Percentiles rank a stretch among this genome's conserved stretches.
Conservation (phyloP, 192 early-diverging fungal species). For the Backusella westeae region DNA sequence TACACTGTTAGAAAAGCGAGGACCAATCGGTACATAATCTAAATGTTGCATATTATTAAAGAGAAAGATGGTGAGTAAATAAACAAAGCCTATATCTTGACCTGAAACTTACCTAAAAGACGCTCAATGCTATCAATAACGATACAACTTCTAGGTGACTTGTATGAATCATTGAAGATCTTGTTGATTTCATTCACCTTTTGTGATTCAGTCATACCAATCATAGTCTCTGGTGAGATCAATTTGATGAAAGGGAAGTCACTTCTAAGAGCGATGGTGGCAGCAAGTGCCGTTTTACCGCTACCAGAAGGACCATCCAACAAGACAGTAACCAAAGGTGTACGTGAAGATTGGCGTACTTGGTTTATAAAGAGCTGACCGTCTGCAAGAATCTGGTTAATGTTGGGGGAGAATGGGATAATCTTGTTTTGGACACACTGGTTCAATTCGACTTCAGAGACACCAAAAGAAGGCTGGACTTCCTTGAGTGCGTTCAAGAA, state of each 20-base stretch:
- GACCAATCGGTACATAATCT: conserved; percentile 95
- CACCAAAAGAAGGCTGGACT: conserved; percentile 93
- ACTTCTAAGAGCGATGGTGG: conserved; percentile 87
- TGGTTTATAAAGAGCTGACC: conserved; percentile 64
- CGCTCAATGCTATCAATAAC: conserved; percentile 95
- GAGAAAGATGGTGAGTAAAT: neutral
- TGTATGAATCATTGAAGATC: conserved; percentile 97
- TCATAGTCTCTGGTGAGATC: conserved; percentile 94
- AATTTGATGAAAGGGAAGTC: conserved; percentile 97
- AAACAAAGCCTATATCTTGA: neutral
- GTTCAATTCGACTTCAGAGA: conserved; percentile 86
- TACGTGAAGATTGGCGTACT: conserved; percentile 75
- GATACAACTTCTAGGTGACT: conserved; percentile 90
- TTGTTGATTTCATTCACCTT: conserved; percentile 88
- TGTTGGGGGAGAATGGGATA: conserved; percentile 64
- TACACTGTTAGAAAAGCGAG: conserved; percentile 90
- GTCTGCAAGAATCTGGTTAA: conserved; percentile 57
- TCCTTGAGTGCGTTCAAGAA: conserved; percentile 90
- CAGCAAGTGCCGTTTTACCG: conserved; percentile 96
- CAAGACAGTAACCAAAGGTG: conserved; percentile 89
- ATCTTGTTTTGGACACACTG: conserved; percentile 84
- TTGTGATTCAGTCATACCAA: conserved; percentile 83
- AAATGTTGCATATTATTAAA: neutral
- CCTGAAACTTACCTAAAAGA: conserved; percentile 57
- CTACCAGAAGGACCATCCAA: conserved; percentile 84